Base-by-base conservation (phyloP, 306 rosid species). In the Quillaja saponaria region DNA sequence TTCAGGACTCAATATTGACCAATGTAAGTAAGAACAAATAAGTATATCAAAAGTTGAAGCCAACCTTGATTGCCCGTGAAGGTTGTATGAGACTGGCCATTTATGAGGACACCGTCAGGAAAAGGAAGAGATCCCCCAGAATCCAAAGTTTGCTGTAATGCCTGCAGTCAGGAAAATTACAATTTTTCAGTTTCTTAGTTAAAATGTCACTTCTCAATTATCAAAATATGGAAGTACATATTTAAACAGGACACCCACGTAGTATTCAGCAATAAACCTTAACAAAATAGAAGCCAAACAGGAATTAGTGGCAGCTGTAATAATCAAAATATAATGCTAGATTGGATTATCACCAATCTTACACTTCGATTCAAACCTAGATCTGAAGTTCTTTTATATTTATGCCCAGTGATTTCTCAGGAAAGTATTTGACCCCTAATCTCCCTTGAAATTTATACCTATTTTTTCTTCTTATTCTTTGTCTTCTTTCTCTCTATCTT, bases 61-160 rank as follows among this genome's bases (percentile, higher is more conserved):
- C 61, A 68, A 92, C 98, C 95, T 83, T 81, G 96, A 80, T 87
- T 71, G 25, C 84, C 95, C 6, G 61, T 76, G 78, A 85, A 85
- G 52, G 86, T 79, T 38, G 78, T 71, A 55, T 71, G 85, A 71
- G 66, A 34, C 77, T 68, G 85, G 28, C 99, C 99, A 69, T 89
- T 92, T 72, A 92, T 80, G 63, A 92, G 95, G 19, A 92, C 72
- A 7, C 97, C 95, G 58, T 85, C 87, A 0, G 99, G 95, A 34
- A 78, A 81, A 12, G 86, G 81, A 74, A 85, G 84, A 68, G 99
- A 61, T 63, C 65, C 83, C 67, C 95, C 99, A 0, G 86, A 79
- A 78, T 92, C 96, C 74, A 92, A 79, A 60, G 77, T 20, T 68
- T 74, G 82, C 68, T 84, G 84, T 33, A 89, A 81, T 66, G 69